A percentile compares a stretch with the other conserved stretches of the same genome.
phyloP scores from a whole-genome alignment of 768 basidiomycete genomes.

The Russula sp. region DNA sequence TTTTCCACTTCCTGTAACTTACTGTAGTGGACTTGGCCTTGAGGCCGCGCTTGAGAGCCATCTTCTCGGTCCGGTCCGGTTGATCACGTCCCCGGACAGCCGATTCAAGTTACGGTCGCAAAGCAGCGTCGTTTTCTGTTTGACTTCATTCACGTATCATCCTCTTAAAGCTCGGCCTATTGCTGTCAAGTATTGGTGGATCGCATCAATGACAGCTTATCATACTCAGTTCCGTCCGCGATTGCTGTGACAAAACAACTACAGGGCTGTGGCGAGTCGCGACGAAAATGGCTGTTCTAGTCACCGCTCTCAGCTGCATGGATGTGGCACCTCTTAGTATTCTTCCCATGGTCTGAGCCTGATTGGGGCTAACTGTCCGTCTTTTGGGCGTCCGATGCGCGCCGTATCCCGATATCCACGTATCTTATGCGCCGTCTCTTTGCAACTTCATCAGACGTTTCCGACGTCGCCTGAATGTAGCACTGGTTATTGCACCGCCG shows the following conservation, averaged over 20 bases:
- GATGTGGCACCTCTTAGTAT: neutral
- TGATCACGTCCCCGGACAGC: too few relatives aligned
- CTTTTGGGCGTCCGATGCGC: slow-evolving; percentile 6
- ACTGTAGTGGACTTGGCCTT: too few relatives aligned
- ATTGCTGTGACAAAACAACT: neutral
- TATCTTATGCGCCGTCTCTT: neutral
- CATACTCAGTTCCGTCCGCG: neutral
- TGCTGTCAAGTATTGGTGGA: neutral
- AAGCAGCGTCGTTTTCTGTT: too few relatives aligned
- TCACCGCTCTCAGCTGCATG: neutral
- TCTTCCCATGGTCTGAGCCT: neutral
- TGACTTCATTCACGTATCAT: too few relatives aligned
- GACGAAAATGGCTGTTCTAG: neutral
- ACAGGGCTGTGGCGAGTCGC: neutral
- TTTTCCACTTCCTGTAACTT: too few relatives aligned
- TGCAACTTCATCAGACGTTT: neutral
- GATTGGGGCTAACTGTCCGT: neutral
- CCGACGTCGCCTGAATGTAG: neutral
- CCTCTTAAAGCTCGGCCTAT: too few relatives aligned
- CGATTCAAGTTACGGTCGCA: too few relatives aligned
- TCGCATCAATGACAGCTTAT: too few relatives aligned
- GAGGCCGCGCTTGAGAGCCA: too few relatives aligned
- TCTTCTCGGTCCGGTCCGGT: too few relatives aligned
- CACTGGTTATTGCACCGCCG: neutral
- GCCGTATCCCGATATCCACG: neutral